phyloP scores from a whole-genome alignment of 1,284 basidiomycete genomes.

The Schizophyllum amplum region DNA sequence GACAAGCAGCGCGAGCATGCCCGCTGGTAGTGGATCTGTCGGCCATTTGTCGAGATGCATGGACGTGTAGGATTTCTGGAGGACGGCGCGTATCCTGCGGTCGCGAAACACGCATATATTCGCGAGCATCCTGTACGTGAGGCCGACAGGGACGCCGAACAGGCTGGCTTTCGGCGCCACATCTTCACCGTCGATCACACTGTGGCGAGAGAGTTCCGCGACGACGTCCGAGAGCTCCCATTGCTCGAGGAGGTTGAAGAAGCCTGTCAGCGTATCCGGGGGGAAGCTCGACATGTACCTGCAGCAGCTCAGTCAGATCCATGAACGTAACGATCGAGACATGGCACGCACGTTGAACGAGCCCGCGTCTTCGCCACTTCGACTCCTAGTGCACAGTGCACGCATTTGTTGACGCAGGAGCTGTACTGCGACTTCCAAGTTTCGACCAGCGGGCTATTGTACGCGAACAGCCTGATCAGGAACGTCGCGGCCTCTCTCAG shows the following conservation, averaged over 20 bases:
- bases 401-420: constrained; percentile 51
- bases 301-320: constrained; percentile 2
- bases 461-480: constrained; percentile 74
- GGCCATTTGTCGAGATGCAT: constrained; percentile 42
- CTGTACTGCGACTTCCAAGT: constrained; percentile 57
- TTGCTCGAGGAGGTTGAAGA: constrained; percentile 56
- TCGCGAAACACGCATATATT: constrained; percentile 57
- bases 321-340: constrained; percentile 1
- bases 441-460: constrained; percentile 49
- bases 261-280: constrained; percentile 39
- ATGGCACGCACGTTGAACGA: constrained; percentile 53
- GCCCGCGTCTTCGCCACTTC: constrained; percentile 56
- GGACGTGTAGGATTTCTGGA: constrained; percentile 33
- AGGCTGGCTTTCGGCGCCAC: constrained; percentile 24
- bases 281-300: constrained; percentile 65
- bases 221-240: constrained; percentile 41
- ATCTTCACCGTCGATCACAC: constrained; percentile 25
- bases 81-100: constrained; percentile 35
- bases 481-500: constrained; percentile 65
- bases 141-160: constrained; percentile 26
- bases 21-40: constrained; percentile 45
- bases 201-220: not conserved
- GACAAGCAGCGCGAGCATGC: constrained; percentile 52
- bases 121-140: constrained; percentile 60
- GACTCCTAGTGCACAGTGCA: constrained; percentile 59